These are phyloP conservation scores for Fusarium fujikuroi DNA, from an alignment of 2,329 filamentous ascomycete genomes.

Conservation along the genomic window DNA sequence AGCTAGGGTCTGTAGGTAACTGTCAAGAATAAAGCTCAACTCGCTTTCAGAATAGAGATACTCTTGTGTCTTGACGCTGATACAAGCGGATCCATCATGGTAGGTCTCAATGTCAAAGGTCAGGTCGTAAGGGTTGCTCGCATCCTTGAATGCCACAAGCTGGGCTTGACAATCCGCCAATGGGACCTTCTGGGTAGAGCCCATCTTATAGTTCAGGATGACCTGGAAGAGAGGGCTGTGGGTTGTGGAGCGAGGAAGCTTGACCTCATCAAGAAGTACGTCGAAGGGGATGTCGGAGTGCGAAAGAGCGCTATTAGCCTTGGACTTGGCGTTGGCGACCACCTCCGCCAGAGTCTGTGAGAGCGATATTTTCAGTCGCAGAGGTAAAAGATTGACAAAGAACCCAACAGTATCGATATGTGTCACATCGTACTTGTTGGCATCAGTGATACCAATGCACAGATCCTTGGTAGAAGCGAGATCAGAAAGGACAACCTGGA, in stretches of 20 bases:
- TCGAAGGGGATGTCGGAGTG: slow-evolving; percentile 3
- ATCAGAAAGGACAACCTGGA: slow-evolving; percentile 12
- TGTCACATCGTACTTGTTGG: slow-evolving; percentile 11
- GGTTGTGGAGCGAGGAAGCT: slow-evolving; percentile 1
- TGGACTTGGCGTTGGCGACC: neutral
- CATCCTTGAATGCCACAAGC: neutral
- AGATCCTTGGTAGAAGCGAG: slow-evolving; percentile 1
- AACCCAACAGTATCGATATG: slow-evolving; percentile 11
- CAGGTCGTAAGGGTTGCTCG: slow-evolving; percentile 1
- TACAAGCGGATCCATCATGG: neutral
- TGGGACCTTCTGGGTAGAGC: neutral
- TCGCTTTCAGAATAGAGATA: neutral
- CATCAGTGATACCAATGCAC: slow-evolving; percentile 20
- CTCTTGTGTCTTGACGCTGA: neutral
- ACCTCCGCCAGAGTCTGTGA: neutral
- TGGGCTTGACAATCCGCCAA: neutral
- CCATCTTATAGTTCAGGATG: slow-evolving; percentile 5
- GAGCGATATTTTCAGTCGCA: neutral
- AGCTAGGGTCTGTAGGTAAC: neutral
- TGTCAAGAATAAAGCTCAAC: neutral
- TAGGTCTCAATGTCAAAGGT: neutral
- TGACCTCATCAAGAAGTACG: slow-evolving; percentile 2
- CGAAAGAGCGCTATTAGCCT: neutral
- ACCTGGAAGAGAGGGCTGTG: slow-evolving; percentile 9
- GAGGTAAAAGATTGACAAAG: slow-evolving; percentile 18